These are phyloP conservation scores for Ambrosia trifida DNA, from an alignment of 129 eudicot genomes.

Conservation along the genomic window DNA sequence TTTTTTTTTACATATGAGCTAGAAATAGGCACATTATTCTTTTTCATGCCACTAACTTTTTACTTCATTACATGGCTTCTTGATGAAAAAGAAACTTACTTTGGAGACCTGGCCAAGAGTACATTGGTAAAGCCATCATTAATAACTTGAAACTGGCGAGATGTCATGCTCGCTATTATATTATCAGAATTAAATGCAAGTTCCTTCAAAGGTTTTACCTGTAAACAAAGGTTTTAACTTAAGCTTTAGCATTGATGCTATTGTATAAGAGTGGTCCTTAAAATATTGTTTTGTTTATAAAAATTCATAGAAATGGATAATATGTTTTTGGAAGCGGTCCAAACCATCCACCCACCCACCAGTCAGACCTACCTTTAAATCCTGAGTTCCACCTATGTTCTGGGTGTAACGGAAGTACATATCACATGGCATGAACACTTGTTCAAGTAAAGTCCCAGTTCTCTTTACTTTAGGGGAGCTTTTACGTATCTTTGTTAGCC, in stretches of 20 bases:
- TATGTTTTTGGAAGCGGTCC: not conserved
- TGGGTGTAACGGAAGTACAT: constrained; percentile 84
- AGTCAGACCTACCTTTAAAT: constrained; percentile 55
- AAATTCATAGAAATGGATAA: not conserved
- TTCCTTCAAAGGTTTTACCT: constrained; percentile 96
- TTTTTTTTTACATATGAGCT: not conserved
- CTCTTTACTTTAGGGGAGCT: constrained; percentile 96
- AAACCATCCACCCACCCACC: not conserved
- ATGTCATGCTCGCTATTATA: constrained; percentile 85
- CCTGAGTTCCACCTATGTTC: constrained; percentile 85
- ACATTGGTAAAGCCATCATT: constrained; percentile 82
- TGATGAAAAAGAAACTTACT: constrained; percentile 50
- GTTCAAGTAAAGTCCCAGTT: constrained; percentile 89
- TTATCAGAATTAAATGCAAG: constrained; percentile 81
- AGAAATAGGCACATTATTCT: constrained; percentile 2
- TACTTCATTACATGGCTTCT: constrained; percentile 1
- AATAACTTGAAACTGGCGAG: constrained; percentile 92
- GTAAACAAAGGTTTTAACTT: constrained; percentile 32
- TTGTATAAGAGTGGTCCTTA: constrained; percentile 1
- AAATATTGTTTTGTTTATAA: not conserved
- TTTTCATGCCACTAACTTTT: constrained; percentile 7
- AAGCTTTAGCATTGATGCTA: constrained; percentile 13
- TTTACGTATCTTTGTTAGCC: constrained; percentile 84
- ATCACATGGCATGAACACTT: constrained; percentile 96
- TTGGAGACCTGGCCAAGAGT: constrained; percentile 82